Conservation (phyloP, 345 rosid genomes). For the Lumnitzera racemosa region DNA sequence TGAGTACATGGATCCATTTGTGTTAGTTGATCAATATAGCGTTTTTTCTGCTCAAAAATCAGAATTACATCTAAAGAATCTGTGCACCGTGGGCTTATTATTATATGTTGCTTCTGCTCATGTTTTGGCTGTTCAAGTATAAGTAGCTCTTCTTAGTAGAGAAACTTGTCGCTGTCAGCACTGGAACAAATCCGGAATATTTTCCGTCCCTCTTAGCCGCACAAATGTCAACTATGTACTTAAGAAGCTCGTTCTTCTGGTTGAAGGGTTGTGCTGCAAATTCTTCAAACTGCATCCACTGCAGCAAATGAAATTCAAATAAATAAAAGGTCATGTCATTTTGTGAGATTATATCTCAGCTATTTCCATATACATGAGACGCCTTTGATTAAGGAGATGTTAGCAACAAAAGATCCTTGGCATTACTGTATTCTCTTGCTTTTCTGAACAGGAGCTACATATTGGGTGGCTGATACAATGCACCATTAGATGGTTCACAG, state of each 20-base stretch:
- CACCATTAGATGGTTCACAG: too few relatives aligned
- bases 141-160: constrained; percentile 11
- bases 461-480: too few relatives aligned
- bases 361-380: not conserved
- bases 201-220: constrained; percentile 20
- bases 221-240: constrained; percentile 21
- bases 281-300: constrained; percentile 78
- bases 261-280: constrained; percentile 27
- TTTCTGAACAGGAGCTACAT: too few relatives aligned
- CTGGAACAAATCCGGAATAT: constrained; percentile 27
- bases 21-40: too few relatives aligned
- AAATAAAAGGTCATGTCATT: constrained; percentile 7
- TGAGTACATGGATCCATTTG: too few relatives aligned
- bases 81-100: too few relatives aligned
- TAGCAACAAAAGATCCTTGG: too few relatives aligned
- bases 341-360: not conserved
- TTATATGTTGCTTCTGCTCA: not conserved
- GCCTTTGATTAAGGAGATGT: too few relatives aligned
- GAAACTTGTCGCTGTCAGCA: constrained; percentile 13
- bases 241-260: constrained; percentile 17
- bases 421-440: too few relatives aligned
- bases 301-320: constrained; percentile 12
- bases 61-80: too few relatives aligned
- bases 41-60: too few relatives aligned
- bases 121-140: constrained; percentile 12